These are phyloP conservation scores for Dentiscutata heterogama DNA, from an alignment of 371 early-diverging fungal species.

Conservation along the genomic window DNA sequence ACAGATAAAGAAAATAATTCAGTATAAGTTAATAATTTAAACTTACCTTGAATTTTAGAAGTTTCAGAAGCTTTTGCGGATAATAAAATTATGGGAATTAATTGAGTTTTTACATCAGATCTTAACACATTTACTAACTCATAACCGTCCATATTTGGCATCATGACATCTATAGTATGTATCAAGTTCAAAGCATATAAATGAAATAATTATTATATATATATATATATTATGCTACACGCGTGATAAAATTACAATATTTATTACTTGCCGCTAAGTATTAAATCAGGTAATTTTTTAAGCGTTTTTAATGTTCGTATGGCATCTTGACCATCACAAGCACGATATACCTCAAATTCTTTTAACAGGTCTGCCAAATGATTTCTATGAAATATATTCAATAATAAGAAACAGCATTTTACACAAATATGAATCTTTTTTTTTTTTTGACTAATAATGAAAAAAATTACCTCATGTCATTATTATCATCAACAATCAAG, in stretches of 20 bases:
- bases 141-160: constrained; percentile 65
- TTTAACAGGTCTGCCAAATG: constrained; percentile 49
- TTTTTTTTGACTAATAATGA: too few relatives aligned
- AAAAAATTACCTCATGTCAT: constrained; percentile 55
- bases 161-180: constrained; percentile 56
- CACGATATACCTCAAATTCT: constrained; percentile 54
- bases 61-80: constrained; percentile 61
- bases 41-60: constrained; percentile 54
- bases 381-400: background rate
- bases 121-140: constrained; percentile 55
- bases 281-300: constrained; percentile 49
- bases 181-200: background rate
- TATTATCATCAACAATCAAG: constrained; percentile 63
- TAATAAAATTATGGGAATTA: constrained; percentile 62
- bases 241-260: background rate
- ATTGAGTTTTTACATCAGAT: constrained; percentile 47
- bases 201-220: too few relatives aligned
- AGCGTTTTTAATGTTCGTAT: constrained; percentile 49
- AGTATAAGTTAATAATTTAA: background rate
- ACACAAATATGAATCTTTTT: too few relatives aligned
- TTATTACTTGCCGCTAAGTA: constrained; percentile 51
- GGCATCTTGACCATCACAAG: constrained; percentile 59
- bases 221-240: background rate
- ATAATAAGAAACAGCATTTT: too few relatives aligned
- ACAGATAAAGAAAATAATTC: too few relatives aligned